phyloP scores from a whole-genome alignment of 1,284 basidiomycete genomes.

The Pholiota adiposa region DNA sequence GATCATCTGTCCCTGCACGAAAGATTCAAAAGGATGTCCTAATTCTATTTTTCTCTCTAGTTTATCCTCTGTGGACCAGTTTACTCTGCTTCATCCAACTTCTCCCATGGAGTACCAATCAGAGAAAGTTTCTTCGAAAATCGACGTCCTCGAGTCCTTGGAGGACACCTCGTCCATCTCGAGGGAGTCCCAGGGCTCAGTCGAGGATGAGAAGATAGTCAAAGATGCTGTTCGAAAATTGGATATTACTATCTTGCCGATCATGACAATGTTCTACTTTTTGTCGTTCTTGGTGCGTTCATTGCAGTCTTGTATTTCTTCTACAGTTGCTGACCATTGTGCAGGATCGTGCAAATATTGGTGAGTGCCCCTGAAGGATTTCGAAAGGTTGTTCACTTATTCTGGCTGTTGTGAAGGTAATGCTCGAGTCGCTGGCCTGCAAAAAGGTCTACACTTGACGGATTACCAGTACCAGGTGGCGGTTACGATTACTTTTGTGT shows the following conservation, averaged over 20 bases:
- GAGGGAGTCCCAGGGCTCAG: neutral
- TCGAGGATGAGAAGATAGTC: neutral
- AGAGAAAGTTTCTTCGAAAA: neutral
- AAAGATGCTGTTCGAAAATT: constrained; percentile 21
- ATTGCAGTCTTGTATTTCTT: neutral
- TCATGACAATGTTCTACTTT: constrained; percentile 26
- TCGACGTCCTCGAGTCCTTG: neutral
- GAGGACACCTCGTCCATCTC: neutral
- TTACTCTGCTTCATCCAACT: neutral
- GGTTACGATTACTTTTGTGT: constrained; percentile 20
- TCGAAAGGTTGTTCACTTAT: neutral
- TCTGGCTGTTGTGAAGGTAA: constrained; percentile 32
- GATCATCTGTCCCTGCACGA: neutral
- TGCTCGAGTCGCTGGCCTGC: constrained; percentile 44
- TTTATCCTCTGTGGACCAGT: neutral
- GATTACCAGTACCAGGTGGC: constrained; percentile 28
- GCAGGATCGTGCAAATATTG: constrained; percentile 26
- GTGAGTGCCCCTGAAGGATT: neutral
- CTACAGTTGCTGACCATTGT: neutral
- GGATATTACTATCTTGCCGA: constrained; percentile 23
- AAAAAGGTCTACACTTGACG: constrained; percentile 33
- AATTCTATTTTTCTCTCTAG: neutral
- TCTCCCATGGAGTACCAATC: neutral
- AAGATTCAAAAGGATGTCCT: neutral
- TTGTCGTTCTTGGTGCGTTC: constrained; percentile 25